Evolutionary conservation across 352 stramenopile genomes (phyloP), one percentile per base, ranked within the genome.

Genomic region (Pythium utonaiense): DNA sequence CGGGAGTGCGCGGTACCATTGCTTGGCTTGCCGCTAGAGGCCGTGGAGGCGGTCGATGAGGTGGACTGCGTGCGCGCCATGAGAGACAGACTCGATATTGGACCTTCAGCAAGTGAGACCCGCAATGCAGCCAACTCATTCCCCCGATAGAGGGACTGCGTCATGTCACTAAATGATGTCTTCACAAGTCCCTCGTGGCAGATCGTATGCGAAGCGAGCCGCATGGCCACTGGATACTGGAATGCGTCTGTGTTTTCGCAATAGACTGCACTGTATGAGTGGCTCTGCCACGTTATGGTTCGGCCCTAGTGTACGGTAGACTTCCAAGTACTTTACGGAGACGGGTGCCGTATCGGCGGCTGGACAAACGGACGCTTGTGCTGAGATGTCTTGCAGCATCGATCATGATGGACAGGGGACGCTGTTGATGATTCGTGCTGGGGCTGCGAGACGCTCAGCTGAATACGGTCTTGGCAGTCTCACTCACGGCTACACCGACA

Each of bases 161-260:
- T 49, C 41, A 49, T 49, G 41, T 49, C 41, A 49, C 41, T 49
- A n/a, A n/a, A 49, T 17, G 41, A 49, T 8, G 41, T 12, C 28
- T 16, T 3, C 41, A 28, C 41, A 49, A 49, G 41, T 49, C 41
- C 7, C 41, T 30, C 22, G 41, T 28, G 6, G 41, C 41, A 49
- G 34, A 42, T 42, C 34, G 34, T 42, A 42, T 16, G 17, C 10
- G 34, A 42, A 16, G 17, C 34, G 12, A 42, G 34, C 22, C 41
- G 41, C 22, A 49, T 49, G 41, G 13, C 41, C 41, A 49, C n/a
- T 21, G 41, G 41, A 49, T 49, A 16, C 22, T 49, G 22, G 3
- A 49, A 49, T n/a, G 41, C 36, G 10, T 44, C 36, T 44, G 36
- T 44, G 36, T 44, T 44, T 44, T 44, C 33, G 28, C 28, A 33